phyloP scores from a whole-genome alignment of 78 protist species.

The Emiliania huxleyi region DNA sequence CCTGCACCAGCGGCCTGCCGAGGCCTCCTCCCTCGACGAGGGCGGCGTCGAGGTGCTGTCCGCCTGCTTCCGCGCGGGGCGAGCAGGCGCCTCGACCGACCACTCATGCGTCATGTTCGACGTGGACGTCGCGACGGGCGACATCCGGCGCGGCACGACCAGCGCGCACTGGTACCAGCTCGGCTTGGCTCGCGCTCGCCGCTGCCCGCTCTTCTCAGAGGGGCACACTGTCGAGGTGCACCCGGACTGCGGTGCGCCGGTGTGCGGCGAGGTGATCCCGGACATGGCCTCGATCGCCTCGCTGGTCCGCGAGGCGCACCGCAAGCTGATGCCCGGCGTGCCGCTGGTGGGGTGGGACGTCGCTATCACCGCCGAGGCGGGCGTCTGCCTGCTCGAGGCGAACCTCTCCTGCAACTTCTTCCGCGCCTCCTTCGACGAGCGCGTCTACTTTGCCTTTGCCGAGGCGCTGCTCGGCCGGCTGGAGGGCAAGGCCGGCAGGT shows the following conservation, averaged over 20 bases:
- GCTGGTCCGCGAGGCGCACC: conserved; percentile 2
- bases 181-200: neutral
- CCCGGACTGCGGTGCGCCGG: neutral
- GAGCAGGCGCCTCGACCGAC: conserved; percentile 17
- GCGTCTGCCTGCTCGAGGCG: neutral
- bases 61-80: conserved; percentile 41
- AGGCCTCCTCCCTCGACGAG: neutral
- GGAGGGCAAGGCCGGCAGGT: too few relatives aligned
- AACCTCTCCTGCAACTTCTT: conserved; percentile 41
- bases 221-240: neutral
- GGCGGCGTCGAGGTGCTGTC: neutral
- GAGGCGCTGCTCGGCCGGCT: neutral
- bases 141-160: neutral
- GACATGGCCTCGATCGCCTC: neutral
- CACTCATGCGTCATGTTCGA: conserved; percentile 8
- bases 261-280: neutral
- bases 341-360: conserved; percentile 45
- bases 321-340: neutral
- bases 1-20: neutral
- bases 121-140: conserved; percentile 10
- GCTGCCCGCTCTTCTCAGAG: neutral
- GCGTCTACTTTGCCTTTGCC: neutral
- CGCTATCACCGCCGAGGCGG: neutral
- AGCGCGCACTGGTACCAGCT: conserved; percentile 27
- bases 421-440: neutral